Base-by-base conservation (phyloP, 1,284 basidiomycete species). In the Exobasidium cylindrosporum region DNA sequence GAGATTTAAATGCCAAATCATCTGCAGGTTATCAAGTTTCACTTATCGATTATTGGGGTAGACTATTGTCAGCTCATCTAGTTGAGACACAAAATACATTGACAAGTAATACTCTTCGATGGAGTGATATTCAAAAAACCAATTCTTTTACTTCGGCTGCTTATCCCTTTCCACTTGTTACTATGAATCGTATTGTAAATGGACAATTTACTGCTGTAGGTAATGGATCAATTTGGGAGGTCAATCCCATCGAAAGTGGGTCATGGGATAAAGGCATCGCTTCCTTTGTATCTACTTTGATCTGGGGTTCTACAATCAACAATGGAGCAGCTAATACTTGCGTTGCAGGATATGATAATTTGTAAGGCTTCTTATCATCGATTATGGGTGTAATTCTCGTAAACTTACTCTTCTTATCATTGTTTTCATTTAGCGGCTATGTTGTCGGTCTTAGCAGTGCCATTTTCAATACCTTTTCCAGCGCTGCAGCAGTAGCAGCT, bases 241-340 rank as follows among this genome's bases (percentile, higher is more conserved):
- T 82, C 58, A 83, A 78, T 1, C 82, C 82, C 0, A 81, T 74
- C 60, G 83, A 84, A 67, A 83, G 83, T 58, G 84, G 84, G 6
- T 76, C 80, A 0, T 84, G 82, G 82, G 81, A 82, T 24, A 81
- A 73, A 17, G 64, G 58, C 26, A 60, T 80, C 4, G 61, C 70
- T 10, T 70, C 72, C 10, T 77, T 79, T 47, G 60, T 73, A 4
- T 74, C 77, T 11, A 73, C 72, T 58, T 69, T 77, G 52, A 71
- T 70, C 31, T 44, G 79, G n/a, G n/a, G n/a, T n/a, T n/a, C n/a
- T n/a, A n/a, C n/a, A n/a, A n/a, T n/a, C n/a, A n/a, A n/a, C n/a
- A n/a, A n/a, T n/a, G n/a, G n/a, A n/a, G n/a, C n/a, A n/a, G n/a
- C n/a, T n/a, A n/a, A n/a, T n/a, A n/a, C n/a, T n/a, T n/a, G n/a